Conservation (phyloP, 441 rosid species). For the Eruca vesicaria region DNA sequence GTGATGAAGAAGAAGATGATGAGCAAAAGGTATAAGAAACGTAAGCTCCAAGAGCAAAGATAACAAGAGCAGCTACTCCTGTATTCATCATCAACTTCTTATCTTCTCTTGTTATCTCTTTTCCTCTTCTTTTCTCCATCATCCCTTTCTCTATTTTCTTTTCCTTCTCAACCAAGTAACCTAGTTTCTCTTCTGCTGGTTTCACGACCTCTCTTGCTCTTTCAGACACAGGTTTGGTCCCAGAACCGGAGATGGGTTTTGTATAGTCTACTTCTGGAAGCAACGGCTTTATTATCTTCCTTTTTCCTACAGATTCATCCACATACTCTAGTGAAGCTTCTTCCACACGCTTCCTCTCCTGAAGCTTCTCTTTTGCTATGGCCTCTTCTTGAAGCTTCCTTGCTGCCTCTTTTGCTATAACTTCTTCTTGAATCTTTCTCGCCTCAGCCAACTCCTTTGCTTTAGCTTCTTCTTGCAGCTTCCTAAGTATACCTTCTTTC, state of each 20-base stretch:
- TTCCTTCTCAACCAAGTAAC: conserved; percentile 24
- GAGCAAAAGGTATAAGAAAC: conserved; percentile 43
- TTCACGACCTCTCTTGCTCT: conserved; percentile 12
- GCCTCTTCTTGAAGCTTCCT: conserved; percentile 25
- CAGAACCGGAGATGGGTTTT: neutral
- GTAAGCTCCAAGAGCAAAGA: conserved; percentile 68
- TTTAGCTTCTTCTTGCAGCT: conserved; percentile 27
- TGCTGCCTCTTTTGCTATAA: conserved; percentile 8
- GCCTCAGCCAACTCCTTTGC: conserved; percentile 25
- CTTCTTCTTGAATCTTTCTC: conserved; percentile 26
- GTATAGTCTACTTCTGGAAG: conserved; percentile 31
- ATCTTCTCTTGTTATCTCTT: conserved; percentile 47
- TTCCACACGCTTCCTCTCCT: neutral
- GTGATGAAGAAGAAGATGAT: neutral
- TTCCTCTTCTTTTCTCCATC: conserved; percentile 34
- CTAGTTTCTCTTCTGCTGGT: conserved; percentile 13
- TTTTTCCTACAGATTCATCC: conserved; percentile 9
- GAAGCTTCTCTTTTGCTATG: conserved; percentile 11
- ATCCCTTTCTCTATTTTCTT: conserved; percentile 28
- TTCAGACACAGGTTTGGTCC: neutral
- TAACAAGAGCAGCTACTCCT: conserved; percentile 64
- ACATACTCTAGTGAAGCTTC: neutral
- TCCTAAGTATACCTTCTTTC: conserved; percentile 25
- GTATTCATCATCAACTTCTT: conserved; percentile 48
- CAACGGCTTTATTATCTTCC: conserved; percentile 17